A percentile compares a stretch with the other conserved stretches of the same genome.
phyloP scores from a whole-genome alignment of 768 basidiomycete genomes.

The Pisolithus orientalis region DNA sequence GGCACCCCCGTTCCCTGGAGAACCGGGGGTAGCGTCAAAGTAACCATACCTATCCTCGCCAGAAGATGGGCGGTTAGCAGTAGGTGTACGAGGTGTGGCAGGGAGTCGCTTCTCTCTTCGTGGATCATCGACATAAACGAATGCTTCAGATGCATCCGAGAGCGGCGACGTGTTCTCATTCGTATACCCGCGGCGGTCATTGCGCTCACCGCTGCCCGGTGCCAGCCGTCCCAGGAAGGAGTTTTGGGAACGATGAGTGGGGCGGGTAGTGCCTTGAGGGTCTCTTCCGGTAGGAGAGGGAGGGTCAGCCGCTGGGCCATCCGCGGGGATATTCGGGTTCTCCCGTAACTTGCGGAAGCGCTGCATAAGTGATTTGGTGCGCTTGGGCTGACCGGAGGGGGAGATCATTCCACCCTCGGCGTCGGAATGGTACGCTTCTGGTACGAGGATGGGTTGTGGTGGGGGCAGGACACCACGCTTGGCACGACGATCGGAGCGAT shows the following conservation, averaged over 20 bases:
- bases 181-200: slow-evolving; percentile 31
- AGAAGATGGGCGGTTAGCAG: slow-evolving; percentile 18
- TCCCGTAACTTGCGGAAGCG: slow-evolving; percentile 88
- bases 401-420: slow-evolving; percentile 35
- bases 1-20: slow-evolving; percentile 33
- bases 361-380: slow-evolving; percentile 80
- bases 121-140: slow-evolving; percentile 56
- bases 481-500: slow-evolving; percentile 31
- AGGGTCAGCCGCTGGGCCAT: slow-evolving; percentile 35
- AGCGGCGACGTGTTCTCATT: slow-evolving; percentile 27
- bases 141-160: slow-evolving; percentile 42
- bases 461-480: slow-evolving; percentile 63
- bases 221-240: slow-evolving; percentile 65
- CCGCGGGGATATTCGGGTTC: slow-evolving; percentile 74
- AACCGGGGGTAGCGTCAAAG: slow-evolving; percentile 37
- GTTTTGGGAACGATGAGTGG: slow-evolving; percentile 67
- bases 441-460: slow-evolving; percentile 77
- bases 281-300: slow-evolving; percentile 40
- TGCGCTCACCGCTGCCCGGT: slow-evolving; percentile 26
- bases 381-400: slow-evolving; percentile 49
- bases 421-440: slow-evolving; percentile 39
- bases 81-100: slow-evolving; percentile 31
- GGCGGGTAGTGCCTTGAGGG: slow-evolving; percentile 31
- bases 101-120: slow-evolving; percentile 51
- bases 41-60: slow-evolving; percentile 37